phyloP scores from a whole-genome alignment of 768 basidiomycete species.

The Russula virescens region DNA sequence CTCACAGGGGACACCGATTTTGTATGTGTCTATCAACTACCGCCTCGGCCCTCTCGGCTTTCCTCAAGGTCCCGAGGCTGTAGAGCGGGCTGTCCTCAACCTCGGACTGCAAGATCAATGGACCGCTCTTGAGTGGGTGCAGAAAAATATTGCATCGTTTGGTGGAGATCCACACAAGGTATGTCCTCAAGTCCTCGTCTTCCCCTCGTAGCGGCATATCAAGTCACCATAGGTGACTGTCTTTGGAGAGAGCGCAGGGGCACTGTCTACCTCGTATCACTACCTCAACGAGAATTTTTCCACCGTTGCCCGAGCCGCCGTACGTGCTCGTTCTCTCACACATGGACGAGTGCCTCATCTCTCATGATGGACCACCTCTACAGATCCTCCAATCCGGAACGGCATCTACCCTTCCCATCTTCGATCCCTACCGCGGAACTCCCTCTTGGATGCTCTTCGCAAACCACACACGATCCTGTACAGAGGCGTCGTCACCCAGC shows the following conservation, averaged over 20 bases:
- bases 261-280: conserved; percentile 32
- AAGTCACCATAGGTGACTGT: conserved; percentile 31
- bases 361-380: background rate
- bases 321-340: conserved; percentile 4
- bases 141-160: conserved; percentile 29
- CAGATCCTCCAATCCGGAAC: conserved; percentile 44
- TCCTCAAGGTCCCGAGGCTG: conserved; percentile 40
- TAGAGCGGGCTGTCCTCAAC: conserved; percentile 35
- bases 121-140: conserved; percentile 29
- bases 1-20: conserved; percentile 28
- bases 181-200: background rate
- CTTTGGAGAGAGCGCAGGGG: conserved; percentile 39
- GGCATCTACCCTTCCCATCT: conserved; percentile 30
- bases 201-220: background rate
- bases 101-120: conserved; percentile 45
- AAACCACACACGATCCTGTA: conserved; percentile 33
- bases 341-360: background rate
- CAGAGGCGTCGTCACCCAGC: conserved; percentile 19
- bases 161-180: conserved; percentile 30
- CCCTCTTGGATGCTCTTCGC: conserved; percentile 39
- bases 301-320: conserved; percentile 26
- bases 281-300: conserved; percentile 29
- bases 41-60: conserved; percentile 47
- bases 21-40: conserved; percentile 49
- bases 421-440: conserved; percentile 31